Evolutionary conservation across 176 grass and related monocot genomes (phyloP).

Genomic region (Avena sativa): DNA sequence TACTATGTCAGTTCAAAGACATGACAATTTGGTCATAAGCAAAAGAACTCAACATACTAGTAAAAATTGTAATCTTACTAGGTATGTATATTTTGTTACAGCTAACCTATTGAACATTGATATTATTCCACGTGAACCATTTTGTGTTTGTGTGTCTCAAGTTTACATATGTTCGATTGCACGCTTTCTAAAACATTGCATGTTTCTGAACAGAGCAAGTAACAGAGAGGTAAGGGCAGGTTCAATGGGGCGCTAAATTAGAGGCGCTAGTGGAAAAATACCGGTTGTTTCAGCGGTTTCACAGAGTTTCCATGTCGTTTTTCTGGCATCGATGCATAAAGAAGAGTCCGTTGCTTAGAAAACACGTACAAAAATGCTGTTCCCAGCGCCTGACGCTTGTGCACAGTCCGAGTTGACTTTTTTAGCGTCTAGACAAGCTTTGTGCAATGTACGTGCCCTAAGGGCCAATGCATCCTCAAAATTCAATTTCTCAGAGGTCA

Average conservation of each 20-base stretch:
- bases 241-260: no score
- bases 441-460: no score
- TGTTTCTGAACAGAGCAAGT: constrained; percentile 13
- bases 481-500: background rate
- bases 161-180: background rate
- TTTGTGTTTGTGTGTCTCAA: background rate
- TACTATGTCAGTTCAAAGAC: background rate
- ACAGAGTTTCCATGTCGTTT: no score
- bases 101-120: background rate
- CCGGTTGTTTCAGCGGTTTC: no score
- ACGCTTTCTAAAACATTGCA: constrained; percentile 2
- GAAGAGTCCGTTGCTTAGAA: no score
- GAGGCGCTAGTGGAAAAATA: no score
- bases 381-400: no score
- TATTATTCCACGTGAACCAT: background rate
- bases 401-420: no score
- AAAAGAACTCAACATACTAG: background rate
- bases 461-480: background rate
- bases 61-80: background rate
- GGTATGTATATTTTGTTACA: background rate
- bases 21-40: background rate
- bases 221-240: background rate
- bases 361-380: no score
- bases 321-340: no score
- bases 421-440: no score